phyloP scores from a whole-genome alignment of 2,329 filamentous ascomycete genomes.

The Ophiostoma perfectum region DNA sequence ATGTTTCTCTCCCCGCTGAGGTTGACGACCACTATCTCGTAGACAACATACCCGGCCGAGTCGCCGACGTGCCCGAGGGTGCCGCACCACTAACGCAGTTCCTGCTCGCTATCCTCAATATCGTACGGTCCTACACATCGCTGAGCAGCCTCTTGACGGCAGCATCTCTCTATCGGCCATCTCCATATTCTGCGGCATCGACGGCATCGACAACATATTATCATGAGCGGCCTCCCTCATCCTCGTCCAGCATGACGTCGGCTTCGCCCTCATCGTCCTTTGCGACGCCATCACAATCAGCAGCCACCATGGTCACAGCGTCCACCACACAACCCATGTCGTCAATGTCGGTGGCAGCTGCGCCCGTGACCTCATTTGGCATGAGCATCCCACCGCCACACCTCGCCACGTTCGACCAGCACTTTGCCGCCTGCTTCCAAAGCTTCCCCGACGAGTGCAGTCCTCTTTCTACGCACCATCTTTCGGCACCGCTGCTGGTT shows the following conservation, averaged over 20 bases:
- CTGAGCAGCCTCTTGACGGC: conserved; percentile 56
- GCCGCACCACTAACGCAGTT: conserved; percentile 45
- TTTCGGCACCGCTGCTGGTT: conserved; percentile 69
- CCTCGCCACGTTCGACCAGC: conserved; percentile 71
- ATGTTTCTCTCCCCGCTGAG: conserved; percentile 66
- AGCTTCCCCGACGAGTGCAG: conserved; percentile 73
- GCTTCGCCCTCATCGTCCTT: conserved; percentile 16
- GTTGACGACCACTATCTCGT: conserved; percentile 52
- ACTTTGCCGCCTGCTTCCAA: conserved; percentile 69
- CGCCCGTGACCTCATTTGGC: background rate
- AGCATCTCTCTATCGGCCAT: background rate
- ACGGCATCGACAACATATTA: background rate
- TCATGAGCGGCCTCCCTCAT: background rate
- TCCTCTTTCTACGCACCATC: conserved; percentile 36
- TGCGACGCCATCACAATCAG: background rate
- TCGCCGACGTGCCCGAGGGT: conserved; percentile 57
- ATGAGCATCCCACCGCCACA: conserved; percentile 57
- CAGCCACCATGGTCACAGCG: background rate
- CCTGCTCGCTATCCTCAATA: conserved; percentile 72
- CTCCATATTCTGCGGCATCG: background rate
- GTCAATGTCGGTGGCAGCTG: background rate
- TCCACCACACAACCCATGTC: background rate
- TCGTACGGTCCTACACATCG: conserved; percentile 70
- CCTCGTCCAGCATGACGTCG: conserved; percentile 19
- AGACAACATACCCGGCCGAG: no score